Evolutionary conservation across 1,139 yeast species (phyloP).

Genomic region (Barnettozyma hawaiiensis): DNA sequence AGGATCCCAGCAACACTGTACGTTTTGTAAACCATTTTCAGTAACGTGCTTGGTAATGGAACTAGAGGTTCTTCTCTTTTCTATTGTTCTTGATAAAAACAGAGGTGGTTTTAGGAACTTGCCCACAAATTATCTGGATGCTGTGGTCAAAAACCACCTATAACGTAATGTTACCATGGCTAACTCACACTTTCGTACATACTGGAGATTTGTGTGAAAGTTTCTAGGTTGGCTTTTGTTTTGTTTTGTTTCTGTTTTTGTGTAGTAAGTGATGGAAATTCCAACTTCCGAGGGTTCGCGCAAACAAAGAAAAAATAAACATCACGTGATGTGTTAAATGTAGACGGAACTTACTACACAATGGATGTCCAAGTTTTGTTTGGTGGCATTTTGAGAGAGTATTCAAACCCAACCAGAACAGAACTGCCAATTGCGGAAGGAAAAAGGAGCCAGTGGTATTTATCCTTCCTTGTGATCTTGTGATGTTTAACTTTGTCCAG

Average conservation of each 20-base stretch:
- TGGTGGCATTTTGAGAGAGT: conserved; percentile 1
- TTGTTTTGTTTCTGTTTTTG: neutral
- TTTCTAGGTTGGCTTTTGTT: no score
- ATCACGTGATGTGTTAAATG: no score
- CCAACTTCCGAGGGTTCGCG: neutral
- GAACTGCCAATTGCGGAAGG: neutral
- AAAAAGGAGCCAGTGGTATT: neutral
- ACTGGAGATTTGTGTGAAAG: neutral
- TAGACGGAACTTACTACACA: neutral
- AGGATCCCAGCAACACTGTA: conserved; percentile 30
- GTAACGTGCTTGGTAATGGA: neutral
- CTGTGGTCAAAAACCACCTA: neutral
- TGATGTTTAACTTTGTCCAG: conserved; percentile 40
- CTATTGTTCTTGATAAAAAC: neutral
- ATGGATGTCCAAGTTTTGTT: neutral
- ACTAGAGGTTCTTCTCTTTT: neutral
- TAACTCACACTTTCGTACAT: neutral
- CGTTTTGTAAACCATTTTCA: conserved; percentile 13
- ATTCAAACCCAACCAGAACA: no score
- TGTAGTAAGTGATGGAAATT: no score
- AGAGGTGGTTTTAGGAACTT: neutral
- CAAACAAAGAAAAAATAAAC: no score
- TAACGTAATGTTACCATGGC: neutral
- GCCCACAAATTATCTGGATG: neutral
- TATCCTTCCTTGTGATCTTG: no score